Evolutionary conservation across 2,329 filamentous ascomycete species (phyloP).

Genomic region (Cyphellophora attinorum): DNA sequence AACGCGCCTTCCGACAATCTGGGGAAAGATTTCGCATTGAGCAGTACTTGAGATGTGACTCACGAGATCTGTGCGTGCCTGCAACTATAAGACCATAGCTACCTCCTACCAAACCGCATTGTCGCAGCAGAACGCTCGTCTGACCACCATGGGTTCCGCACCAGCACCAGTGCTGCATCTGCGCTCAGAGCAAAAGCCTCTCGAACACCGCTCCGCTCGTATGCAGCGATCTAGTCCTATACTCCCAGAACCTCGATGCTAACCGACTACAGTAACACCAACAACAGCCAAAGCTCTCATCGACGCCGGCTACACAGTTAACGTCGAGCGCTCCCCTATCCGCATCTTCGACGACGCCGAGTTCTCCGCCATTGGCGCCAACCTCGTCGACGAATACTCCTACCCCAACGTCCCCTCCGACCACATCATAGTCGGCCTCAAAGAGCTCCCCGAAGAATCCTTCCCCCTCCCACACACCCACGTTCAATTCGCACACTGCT

Average conservation of each 20-base stretch:
- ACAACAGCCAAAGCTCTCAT: slow-evolving; percentile 53
- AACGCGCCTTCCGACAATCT: too few relatives aligned
- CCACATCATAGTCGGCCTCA: slow-evolving; percentile 61
- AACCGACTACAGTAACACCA: slow-evolving; percentile 48
- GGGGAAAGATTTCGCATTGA: too few relatives aligned
- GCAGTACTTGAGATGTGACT: too few relatives aligned
- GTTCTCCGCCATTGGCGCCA: slow-evolving; percentile 54
- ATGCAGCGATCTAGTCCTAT: too few relatives aligned
- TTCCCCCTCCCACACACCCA: slow-evolving; percentile 63
- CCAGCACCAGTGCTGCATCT: slow-evolving; percentile 17
- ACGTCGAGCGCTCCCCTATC: slow-evolving; percentile 57
- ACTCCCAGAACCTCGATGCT: too few relatives aligned
- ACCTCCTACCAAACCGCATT: too few relatives aligned
- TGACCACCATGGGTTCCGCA: too few relatives aligned
- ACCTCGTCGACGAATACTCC: slow-evolving; percentile 54
- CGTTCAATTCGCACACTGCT: slow-evolving; percentile 64
- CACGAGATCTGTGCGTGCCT: too few relatives aligned
- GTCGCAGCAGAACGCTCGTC: too few relatives aligned
- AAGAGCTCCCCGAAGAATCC: slow-evolving; percentile 54
- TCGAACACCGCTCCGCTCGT: slow-evolving; percentile 18
- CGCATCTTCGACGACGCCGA: slow-evolving; percentile 51
- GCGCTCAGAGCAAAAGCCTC: slow-evolving; percentile 17
- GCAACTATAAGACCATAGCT: too few relatives aligned
- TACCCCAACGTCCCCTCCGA: slow-evolving; percentile 61
- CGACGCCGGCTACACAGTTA: slow-evolving; percentile 59